phyloP scores from a whole-genome alignment of 2,329 filamentous ascomycete genomes.

The Diaporthe nobilis region DNA sequence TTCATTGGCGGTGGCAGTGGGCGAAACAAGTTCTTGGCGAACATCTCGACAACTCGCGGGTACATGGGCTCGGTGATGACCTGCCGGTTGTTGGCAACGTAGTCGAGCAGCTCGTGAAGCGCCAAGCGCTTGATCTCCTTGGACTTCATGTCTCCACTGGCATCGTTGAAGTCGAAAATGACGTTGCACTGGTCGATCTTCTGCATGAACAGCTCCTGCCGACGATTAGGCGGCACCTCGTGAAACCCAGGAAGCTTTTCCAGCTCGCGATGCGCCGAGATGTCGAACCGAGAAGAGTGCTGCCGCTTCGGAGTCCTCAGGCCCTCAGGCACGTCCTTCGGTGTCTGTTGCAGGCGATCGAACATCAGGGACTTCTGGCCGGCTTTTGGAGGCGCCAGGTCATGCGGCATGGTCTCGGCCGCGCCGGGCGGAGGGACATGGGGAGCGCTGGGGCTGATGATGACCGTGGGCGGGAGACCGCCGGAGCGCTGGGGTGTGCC shows the following conservation, averaged over 20 bases:
- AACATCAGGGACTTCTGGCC: conserved; percentile 91
- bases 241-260: conserved; percentile 99
- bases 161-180: conserved; percentile 99
- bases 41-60: conserved; percentile 98
- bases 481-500: conserved; percentile 76
- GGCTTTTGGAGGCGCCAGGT: conserved; percentile 93
- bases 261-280: conserved; percentile 94
- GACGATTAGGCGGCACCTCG: conserved; percentile 93
- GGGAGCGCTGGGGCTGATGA: conserved; percentile 94
- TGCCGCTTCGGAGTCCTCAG: conserved; percentile 96
- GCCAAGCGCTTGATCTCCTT: conserved; percentile 99
- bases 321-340: conserved; percentile 96
- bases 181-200: conserved; percentile 99
- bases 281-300: conserved; percentile 97
- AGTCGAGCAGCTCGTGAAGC: conserved; percentile 95
- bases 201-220: conserved; percentile 98
- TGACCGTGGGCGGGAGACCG: conserved; percentile 84
- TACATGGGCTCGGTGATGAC: conserved; percentile 99
- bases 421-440: conserved; percentile 94
- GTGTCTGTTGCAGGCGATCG: conserved; percentile 90
- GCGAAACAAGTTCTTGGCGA: conserved; percentile 97
- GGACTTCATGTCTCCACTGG: conserved; percentile 98
- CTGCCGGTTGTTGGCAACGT: conserved; percentile 97
- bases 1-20: conserved; percentile 98
- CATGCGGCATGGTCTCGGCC: conserved; percentile 97